Conservation (phyloP, 345 rosid genomes). For the Acer negundo region DNA sequence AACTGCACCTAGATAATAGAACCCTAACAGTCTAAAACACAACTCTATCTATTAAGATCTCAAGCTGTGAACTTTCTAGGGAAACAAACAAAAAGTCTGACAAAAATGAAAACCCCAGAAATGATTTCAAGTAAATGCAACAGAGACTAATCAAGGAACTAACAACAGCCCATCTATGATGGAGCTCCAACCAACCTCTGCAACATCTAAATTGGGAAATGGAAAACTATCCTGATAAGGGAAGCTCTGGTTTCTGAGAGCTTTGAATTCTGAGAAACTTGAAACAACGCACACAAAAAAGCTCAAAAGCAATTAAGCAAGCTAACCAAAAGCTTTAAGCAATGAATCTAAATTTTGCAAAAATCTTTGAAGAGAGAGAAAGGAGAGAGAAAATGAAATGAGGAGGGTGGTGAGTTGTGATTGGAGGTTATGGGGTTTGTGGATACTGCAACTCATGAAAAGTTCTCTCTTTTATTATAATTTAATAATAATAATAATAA, state of each 20-base stretch:
- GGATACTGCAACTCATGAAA: constrained; percentile 45
- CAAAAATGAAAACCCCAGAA: constrained; percentile 17
- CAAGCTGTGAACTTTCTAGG: constrained; percentile 16
- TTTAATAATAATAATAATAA: not conserved
- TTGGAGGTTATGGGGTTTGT: constrained; percentile 45
- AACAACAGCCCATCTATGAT: not conserved
- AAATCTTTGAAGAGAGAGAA: not conserved
- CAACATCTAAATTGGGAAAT: constrained; percentile 18
- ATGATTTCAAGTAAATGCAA: constrained; percentile 5
- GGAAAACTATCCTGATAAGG: not conserved
- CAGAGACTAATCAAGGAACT: not conserved
- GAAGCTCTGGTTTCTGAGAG: not conserved
- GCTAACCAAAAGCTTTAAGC: constrained; percentile 27
- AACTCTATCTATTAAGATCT: constrained; percentile 29
- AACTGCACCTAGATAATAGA: constrained; percentile 6
- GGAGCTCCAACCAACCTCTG: constrained; percentile 20
- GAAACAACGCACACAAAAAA: constrained; percentile 8
- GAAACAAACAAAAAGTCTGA: constrained; percentile 3
- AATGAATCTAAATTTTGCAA: constrained; percentile 38
- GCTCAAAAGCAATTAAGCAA: constrained; percentile 15
- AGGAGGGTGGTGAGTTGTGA: constrained; percentile 42
- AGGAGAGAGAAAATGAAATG: not conserved
- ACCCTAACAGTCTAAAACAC: constrained; percentile 24
- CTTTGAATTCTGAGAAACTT: constrained; percentile 18
- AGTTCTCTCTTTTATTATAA: constrained; percentile 32